Evolutionary conservation across 2,329 filamentous ascomycete genomes (phyloP).

Genomic region (Camillea tinctor): DNA sequence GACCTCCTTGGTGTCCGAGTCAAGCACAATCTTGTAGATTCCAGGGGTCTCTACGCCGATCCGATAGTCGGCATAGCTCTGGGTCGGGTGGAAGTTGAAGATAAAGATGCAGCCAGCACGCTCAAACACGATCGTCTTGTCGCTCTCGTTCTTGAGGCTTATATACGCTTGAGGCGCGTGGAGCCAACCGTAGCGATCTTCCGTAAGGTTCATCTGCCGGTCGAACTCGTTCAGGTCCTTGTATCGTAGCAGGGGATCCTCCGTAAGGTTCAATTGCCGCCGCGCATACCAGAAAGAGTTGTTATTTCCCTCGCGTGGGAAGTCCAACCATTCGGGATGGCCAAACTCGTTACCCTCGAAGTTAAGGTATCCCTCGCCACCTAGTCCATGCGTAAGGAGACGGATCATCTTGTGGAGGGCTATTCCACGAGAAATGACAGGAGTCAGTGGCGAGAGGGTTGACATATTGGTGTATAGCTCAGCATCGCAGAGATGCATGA

Average conservation of each 20-base stretch:
- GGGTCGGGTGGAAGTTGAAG: conserved; percentile 89
- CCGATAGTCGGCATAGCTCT: conserved; percentile 88
- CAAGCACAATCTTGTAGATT: conserved; percentile 83
- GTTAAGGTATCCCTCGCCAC: conserved; percentile 96
- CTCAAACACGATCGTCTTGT: conserved; percentile 97
- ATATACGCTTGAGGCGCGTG: conserved; percentile 84
- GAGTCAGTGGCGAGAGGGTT: conserved; percentile 74
- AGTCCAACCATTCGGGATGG: conserved; percentile 98
- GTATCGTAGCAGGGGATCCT: conserved; percentile 84
- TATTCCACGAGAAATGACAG: conserved; percentile 86
- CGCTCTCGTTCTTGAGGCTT: conserved; percentile 86
- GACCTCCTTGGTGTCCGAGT: conserved; percentile 73
- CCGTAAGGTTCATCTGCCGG: conserved; percentile 81
- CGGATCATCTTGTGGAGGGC: conserved; percentile 97
- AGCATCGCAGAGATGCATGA: conserved; percentile 98
- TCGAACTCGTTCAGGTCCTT: conserved; percentile 93
- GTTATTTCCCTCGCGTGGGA: conserved; percentile 87
- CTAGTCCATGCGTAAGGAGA: conserved; percentile 84
- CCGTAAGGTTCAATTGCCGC: conserved; percentile 87
- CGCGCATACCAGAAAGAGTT: conserved; percentile 95
- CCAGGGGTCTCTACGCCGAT: conserved; percentile 83
- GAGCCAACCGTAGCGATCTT: conserved; percentile 90
- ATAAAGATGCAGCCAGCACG: conserved; percentile 85
- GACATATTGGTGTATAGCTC: conserved; percentile 99
- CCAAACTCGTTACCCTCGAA: conserved; percentile 99